Base-by-base conservation (phyloP, 78 protist species). In the Bigelowiella natans region DNA sequence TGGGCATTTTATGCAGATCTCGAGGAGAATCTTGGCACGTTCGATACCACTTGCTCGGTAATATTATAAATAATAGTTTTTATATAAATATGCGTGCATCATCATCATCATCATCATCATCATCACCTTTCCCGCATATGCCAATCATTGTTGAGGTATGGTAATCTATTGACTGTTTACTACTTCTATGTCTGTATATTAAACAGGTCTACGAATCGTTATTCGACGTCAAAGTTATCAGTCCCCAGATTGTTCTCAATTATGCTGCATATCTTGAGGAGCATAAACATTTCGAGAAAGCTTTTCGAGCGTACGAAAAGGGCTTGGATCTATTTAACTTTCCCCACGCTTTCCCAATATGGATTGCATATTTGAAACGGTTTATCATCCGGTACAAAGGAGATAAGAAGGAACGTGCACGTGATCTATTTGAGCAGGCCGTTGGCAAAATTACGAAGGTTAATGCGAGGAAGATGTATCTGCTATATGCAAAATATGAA, bases 361-460 rank as follows among this genome's bases (percentile, higher is more conserved):
- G 99, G 99, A 90, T 95, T 1, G 38, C 94, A 2, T 98, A 98
- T 92, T 88, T 97, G 82, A 89, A 93, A 39, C 94, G 96, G 83
- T 97, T 98, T 40, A 85, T 95, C 83, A 30, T 39, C 29, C 95
- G 99, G 30, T 97, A 96, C 88, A 96, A 88, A 2, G 86, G 86
- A 2, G 11, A 30, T 37, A 96, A 97, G 90, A 89, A 97, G 37
- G 99, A 97, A 93, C 92, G 99, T 0, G 90, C 97, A 2, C 94
- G 99, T 39, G 99, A 98, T n/a, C 89, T 98, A 2, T 97, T 97
- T 64, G 99, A 97, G 93, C 98, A 97, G 73, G 86, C 86, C 11
- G 86, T 83, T 28, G 28, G 37, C 73, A 51, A 51, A 18, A 18
- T 51, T 7, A 51, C 73, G 73, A 51, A 51, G 73, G 18, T 26